Evolutionary conservation across 371 early-diverging fungal species (phyloP).

Genomic region (Mortierella sp.): DNA sequence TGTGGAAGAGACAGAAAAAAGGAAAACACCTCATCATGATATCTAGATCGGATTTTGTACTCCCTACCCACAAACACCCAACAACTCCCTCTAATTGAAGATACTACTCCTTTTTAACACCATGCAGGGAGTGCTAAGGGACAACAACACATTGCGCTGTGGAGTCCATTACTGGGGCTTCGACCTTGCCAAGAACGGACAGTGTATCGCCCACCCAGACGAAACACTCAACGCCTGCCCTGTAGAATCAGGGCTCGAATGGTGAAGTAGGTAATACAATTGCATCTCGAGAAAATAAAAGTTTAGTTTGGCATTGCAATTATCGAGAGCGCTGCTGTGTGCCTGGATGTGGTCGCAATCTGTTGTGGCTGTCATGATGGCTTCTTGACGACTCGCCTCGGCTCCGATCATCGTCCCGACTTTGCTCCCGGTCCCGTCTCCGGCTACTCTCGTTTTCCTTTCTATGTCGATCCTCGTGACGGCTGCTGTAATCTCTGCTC

Average conservation of each 20-base stretch:
- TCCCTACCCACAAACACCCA: background rate
- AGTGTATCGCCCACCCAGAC: slow-evolving; percentile 57
- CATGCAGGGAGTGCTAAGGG: slow-evolving; percentile 44
- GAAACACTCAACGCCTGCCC: slow-evolving; percentile 58
- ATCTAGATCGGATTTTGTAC: background rate
- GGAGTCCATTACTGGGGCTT: slow-evolving; percentile 59
- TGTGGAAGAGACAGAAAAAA: background rate
- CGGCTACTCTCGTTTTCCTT: background rate
- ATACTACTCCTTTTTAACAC: background rate
- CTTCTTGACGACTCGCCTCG: background rate
- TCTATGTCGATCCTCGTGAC: background rate
- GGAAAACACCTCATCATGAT: background rate
- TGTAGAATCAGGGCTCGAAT: slow-evolving; percentile 40
- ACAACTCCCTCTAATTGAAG: background rate
- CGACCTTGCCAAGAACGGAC: slow-evolving; percentile 51
- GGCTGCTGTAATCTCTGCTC: background rate
- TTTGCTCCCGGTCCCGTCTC: background rate
- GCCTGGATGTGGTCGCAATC: background rate
- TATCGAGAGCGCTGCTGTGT: background rate
- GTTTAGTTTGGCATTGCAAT: background rate
- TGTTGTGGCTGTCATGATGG: background rate
- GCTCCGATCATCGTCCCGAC: background rate
- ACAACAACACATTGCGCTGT: slow-evolving; percentile 47
- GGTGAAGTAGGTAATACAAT: slow-evolving; percentile 26
- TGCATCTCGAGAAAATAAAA: background rate